Base-by-base conservation (phyloP, 2,329 filamentous ascomycete genomes). In the Aspergillus tamarii region DNA sequence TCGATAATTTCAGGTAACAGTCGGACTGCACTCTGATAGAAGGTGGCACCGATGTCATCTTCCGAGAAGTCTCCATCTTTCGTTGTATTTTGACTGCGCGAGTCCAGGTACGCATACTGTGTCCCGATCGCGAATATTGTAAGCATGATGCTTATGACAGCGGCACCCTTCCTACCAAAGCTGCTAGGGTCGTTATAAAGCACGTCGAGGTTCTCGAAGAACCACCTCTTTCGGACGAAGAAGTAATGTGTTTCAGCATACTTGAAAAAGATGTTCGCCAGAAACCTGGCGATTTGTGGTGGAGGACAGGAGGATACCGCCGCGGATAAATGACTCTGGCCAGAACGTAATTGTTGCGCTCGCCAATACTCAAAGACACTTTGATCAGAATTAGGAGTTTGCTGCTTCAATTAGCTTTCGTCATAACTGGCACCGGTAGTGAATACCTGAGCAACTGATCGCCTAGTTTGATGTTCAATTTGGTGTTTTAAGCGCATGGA, bases 1-100 rank as follows among this genome's bases (percentile, higher is more conserved):
- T 82, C 82, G 43, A 86, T 85, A 36, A 84, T 81, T 57, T 85
- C 84, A 1, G 84, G 82, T 0, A 86, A 72, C 5, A 85, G 75
- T 53, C 78, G 80, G 59, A 81, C 80, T 0, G 84, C 83, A 64
- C 81, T 78, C 60, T 84, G 81, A 62, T 85, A 85, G 64, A 86
- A 84, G 62, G 78, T 79, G 2, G 82, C 76, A 1, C 83, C 84
- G 2, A 84, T 77, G 9, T 82, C 79, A 57, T 84, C 82, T 61
- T 84, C 82, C 0, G 81, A 79, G 50, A 68, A 68, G 16, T 61
- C 45, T 11, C 26, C 53, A 46, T 4, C 26, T 26, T 28, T 32
- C 5, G 41, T 28, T 8, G 45, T n/a, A 11, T 50, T 65, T 36
- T 67, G 66, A 57, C 68, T 57, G 48, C 69, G 66, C 3, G 72